Conservation (phyloP, 306 rosid genomes). For the Malus sieversii region DNA sequence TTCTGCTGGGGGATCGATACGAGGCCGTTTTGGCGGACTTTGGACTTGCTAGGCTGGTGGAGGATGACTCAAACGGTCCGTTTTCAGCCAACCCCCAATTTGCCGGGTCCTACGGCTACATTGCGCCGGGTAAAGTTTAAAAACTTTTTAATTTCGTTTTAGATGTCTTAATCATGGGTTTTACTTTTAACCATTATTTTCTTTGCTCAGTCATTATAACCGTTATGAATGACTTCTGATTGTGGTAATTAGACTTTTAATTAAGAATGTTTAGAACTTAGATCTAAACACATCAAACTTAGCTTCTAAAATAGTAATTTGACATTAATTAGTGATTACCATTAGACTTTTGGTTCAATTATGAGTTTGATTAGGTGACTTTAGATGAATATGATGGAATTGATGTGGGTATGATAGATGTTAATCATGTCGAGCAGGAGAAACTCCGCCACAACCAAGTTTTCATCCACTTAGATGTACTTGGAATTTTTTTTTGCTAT, state of each 20-base stretch:
- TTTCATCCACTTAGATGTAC: no score
- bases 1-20: conserved; percentile 60
- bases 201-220: not conserved
- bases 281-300: not conserved
- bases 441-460: no score
- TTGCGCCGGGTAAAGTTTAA: conserved; percentile 70
- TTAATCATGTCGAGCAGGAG: no score
- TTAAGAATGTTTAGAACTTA: not conserved
- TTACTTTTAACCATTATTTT: not conserved
- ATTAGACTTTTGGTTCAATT: no score
- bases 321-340: no score
- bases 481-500: no score
- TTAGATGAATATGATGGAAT: no score
- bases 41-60: conserved; percentile 77
- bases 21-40: conserved; percentile 90
- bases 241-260: not conserved
- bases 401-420: no score
- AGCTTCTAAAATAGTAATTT: not conserved
- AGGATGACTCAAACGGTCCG: conserved; percentile 43
- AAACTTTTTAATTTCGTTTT: not conserved
- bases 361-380: no score
- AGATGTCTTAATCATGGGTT: not conserved
- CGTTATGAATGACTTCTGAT: not conserved
- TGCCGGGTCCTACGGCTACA: conserved; percentile 92
- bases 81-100: conserved; percentile 64